Conservation (phyloP, 2,329 filamentous ascomycete genomes). For the Rutstroemia sp. region DNA sequence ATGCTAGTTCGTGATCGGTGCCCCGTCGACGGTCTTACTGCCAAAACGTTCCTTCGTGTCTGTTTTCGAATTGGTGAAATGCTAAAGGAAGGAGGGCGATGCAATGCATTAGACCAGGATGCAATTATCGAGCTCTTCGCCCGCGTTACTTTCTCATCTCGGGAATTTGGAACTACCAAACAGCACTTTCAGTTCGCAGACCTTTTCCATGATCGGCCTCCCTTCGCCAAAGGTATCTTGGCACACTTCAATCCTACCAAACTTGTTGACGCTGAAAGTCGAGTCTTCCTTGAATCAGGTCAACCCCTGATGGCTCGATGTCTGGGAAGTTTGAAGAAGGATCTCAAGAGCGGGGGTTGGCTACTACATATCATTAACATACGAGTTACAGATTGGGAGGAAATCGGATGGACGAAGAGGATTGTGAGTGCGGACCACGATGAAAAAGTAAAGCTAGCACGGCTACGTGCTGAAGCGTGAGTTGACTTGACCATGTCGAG, state of each 20-base stretch:
- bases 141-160: slow-evolving; percentile 48
- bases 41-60: slow-evolving; percentile 41
- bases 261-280: slow-evolving; percentile 40
- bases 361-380: slow-evolving; percentile 40
- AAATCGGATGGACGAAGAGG: slow-evolving; percentile 42
- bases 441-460: background rate
- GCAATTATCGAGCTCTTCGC: slow-evolving; percentile 59
- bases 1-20: slow-evolving; percentile 42
- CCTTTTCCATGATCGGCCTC: slow-evolving; percentile 50
- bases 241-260: slow-evolving; percentile 38
- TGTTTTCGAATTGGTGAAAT: slow-evolving; percentile 61
- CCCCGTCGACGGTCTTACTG: slow-evolving; percentile 44
- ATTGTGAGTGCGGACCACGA: slow-evolving; percentile 30
- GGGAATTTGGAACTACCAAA: slow-evolving; percentile 40
- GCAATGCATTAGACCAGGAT: slow-evolving; percentile 39
- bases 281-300: slow-evolving; percentile 32
- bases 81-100: slow-evolving; percentile 38
- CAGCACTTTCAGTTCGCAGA: slow-evolving; percentile 61
- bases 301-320: slow-evolving; percentile 37
- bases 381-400: slow-evolving; percentile 45
- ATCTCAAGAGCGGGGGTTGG: slow-evolving; percentile 33
- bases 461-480: background rate
- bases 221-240: slow-evolving; percentile 42
- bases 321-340: slow-evolving; percentile 40
- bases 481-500: background rate